Percentiles rank a stretch among this genome's conserved stretches.
Evolutionary conservation across 495 filamentous ascomycete species (phyloP).

Genomic region (Filosporella fistucella): DNA sequence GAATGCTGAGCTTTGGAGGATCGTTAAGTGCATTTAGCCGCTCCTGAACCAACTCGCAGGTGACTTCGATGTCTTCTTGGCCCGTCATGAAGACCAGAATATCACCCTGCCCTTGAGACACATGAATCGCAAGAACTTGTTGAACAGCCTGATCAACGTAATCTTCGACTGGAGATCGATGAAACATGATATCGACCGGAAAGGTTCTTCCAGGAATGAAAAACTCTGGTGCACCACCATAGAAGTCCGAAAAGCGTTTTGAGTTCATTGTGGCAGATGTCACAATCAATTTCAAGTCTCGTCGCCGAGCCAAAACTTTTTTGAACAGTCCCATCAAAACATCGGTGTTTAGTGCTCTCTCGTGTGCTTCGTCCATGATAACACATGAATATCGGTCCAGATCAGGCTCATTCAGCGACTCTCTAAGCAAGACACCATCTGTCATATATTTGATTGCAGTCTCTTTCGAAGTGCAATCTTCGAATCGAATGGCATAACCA

Average conservation of each 20-base stretch:
- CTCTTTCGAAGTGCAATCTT: constrained; percentile 93
- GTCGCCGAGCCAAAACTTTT: constrained; percentile 84
- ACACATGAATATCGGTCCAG: constrained; percentile 97
- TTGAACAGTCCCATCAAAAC: constrained; percentile 97
- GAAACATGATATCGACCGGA: constrained; percentile 94
- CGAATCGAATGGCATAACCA: constrained; percentile 97
- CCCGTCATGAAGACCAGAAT: constrained; percentile 99
- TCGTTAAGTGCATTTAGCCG: constrained; percentile 89
- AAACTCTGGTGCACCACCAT: constrained; percentile 95
- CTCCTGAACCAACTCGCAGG: constrained; percentile 89
- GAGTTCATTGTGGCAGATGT: constrained; percentile 99
- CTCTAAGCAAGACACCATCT: constrained; percentile 90
- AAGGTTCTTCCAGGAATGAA: constrained; percentile 96
- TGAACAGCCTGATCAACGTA: constrained; percentile 97
- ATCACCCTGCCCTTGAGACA: constrained; percentile 86
- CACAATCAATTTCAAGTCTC: constrained; percentile 94
- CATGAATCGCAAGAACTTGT: constrained; percentile 94
- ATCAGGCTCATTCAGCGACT: constrained; percentile 86
- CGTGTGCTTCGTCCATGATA: constrained; percentile 99
- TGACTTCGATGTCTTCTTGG: constrained; percentile 97
- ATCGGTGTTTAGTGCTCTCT: constrained; percentile 94
- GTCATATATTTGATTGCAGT: constrained; percentile 99
- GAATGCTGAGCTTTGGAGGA: constrained; percentile 88
- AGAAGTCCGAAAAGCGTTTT: constrained; percentile 93
- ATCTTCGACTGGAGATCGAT: constrained; percentile 91